Conservation (phyloP, 805 yeast genomes). For the Metschnikowia dekortorum region DNA sequence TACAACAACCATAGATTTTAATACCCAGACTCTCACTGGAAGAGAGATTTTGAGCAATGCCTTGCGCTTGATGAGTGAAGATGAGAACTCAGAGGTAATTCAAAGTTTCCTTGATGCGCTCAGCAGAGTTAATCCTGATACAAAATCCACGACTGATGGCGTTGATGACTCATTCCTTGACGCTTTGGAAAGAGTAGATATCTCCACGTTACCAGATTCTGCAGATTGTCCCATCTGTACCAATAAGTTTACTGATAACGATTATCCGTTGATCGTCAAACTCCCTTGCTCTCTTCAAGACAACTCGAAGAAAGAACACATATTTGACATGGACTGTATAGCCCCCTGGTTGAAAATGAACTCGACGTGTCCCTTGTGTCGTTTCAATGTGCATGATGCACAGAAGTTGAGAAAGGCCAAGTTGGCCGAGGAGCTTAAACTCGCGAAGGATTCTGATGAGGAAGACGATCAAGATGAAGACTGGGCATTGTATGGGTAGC, state of each 20-base stretch:
- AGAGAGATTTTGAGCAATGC: conserved; percentile 30
- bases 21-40: conserved; percentile 11
- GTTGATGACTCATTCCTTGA: conserved; percentile 71
- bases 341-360: conserved; percentile 81
- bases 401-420: conserved; percentile 25
- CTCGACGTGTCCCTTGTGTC: conserved; percentile 80
- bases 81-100: conserved; percentile 29
- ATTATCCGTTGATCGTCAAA: conserved; percentile 73
- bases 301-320: conserved; percentile 44
- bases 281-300: conserved; percentile 56
- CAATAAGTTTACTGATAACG: conserved; percentile 61
- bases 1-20: conserved; percentile 11
- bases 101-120: conserved; percentile 24
- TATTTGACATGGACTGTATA: conserved; percentile 85
- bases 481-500: conserved; percentile 75
- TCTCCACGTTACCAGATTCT: conserved; percentile 33
- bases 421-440: conserved; percentile 31
- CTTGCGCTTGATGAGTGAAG: conserved; percentile 25
- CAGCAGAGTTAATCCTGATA: conserved; percentile 10
- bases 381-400: conserved; percentile 58
- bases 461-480: conserved; percentile 49
- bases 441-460: conserved; percentile 41
- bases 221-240: conserved; percentile 87
- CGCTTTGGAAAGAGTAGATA: conserved; percentile 62
- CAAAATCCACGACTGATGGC: conserved; percentile 34